Evolutionary conservation across 2,329 filamentous ascomycete species (phyloP).

Genomic region (Aspergillus udagawae): DNA sequence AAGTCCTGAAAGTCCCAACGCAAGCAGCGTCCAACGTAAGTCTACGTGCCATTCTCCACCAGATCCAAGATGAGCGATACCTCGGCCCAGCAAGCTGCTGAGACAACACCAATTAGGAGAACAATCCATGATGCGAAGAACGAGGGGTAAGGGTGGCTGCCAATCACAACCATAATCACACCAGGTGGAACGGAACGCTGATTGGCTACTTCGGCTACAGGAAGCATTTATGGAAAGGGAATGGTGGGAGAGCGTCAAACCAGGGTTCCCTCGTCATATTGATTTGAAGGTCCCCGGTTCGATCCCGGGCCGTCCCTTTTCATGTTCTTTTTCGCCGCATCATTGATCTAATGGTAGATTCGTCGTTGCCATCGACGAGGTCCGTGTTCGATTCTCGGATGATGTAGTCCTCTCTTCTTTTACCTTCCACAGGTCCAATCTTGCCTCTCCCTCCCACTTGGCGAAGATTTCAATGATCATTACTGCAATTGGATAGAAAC

Average conservation of each 20-base stretch:
- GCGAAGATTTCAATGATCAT: too few relatives aligned
- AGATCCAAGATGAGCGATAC: neutral
- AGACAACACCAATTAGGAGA: neutral
- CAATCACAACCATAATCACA: neutral
- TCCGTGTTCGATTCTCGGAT: slow-evolving; percentile 45
- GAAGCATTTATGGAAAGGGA: too few relatives aligned
- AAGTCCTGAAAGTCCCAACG: neutral
- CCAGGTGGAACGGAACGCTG: neutral
- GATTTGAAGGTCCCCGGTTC: too few relatives aligned
- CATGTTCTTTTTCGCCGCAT: slow-evolving; percentile 19
- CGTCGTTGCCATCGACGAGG: slow-evolving; percentile 45
- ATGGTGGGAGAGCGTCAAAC: too few relatives aligned
- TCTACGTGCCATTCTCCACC: neutral
- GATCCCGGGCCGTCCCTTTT: too few relatives aligned
- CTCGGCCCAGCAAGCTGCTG: neutral
- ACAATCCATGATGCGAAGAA: neutral
- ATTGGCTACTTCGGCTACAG: neutral
- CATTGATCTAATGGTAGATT: slow-evolving; percentile 45
- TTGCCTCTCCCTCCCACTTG: too few relatives aligned
- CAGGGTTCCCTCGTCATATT: too few relatives aligned
- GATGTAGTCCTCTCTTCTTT: slow-evolving; percentile 29
- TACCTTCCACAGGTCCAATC: too few relatives aligned
- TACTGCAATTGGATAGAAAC: too few relatives aligned
- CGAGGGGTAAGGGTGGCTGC: neutral
- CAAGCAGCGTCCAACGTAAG: neutral